Conservation (phyloP, 257 asterid genomes). For the Solanum boliviense region DNA sequence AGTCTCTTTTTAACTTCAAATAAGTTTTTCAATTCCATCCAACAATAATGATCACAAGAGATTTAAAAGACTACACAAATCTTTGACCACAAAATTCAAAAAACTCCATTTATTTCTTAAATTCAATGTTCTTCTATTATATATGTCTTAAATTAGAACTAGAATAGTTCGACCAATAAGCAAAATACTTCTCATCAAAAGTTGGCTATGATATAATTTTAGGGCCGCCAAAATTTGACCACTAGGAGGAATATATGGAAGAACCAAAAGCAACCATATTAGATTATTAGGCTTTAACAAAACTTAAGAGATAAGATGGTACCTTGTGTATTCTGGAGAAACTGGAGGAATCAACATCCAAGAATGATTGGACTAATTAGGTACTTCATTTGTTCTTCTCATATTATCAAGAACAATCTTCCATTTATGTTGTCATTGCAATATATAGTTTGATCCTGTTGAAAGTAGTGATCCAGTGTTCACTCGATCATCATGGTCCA, state of each 20-base stretch:
- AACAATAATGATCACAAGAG: not conserved
- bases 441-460: not conserved
- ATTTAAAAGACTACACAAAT: not conserved
- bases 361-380: not conserved
- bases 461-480: not conserved
- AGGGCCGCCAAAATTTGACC: not conserved
- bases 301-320: not conserved
- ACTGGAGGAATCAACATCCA: not conserved
- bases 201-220: not conserved
- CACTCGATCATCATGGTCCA: not conserved
- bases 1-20: not conserved
- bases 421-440: not conserved
- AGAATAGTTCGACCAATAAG: not conserved
- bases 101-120: not conserved
- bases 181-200: not conserved
- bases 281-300: not conserved
- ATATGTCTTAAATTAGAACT: not conserved
- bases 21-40: not conserved
- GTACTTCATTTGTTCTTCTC: not conserved
- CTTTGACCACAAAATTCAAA: not conserved
- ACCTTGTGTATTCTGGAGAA: not conserved
- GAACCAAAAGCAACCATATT: not conserved
- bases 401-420: not conserved
- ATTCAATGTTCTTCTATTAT: too few relatives aligned
- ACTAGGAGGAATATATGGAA: not conserved